Evolutionary conservation across 2,329 filamentous ascomycete species (phyloP), one percentile per base, ranked within the genome.

Genomic region (Aureobasidium sp.): DNA sequence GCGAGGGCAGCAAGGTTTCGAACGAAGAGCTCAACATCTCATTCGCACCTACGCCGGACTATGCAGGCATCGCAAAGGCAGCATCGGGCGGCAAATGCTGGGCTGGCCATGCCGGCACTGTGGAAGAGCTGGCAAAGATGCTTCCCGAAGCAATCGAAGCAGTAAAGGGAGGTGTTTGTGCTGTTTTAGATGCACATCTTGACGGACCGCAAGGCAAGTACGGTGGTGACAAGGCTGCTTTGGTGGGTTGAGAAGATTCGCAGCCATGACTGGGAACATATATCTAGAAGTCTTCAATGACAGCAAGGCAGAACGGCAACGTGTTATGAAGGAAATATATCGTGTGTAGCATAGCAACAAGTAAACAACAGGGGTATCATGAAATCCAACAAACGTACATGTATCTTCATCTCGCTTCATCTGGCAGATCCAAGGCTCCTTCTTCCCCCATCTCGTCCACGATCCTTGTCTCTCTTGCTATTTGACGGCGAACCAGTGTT

Each of bases 11-110:
- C 1, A 84, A 84, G 63, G 84, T 82, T 2, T 81, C 78, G 44
- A 87, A 87, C 64, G 81, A 84, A 64, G 84, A 86, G 51, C 71
- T 88, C 41, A 87, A 88, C 66, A 88, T 89, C 66, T 83, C 80
- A 0, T 88, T 89, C 67, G 80, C 78, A 1, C 86, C 86, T 0
- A 83, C 83, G 0, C 86, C 86, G 0, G 86, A 89, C 65, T 88
- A 88, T 68, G 77, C 84, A 0, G 86, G 86, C 0, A 88, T 88
- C 64, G 86, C 86, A 0, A 85, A 83, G 71, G 86, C 86, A 6
- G 85, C 86, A 0, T 79, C 81, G 0, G 85, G 85, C 7, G 84
- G 84, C 0, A 77, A 84, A 57, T 69, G 85, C 2, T 88, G 84
- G 82, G 84, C 84, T 5, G 84, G 78, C 6, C 77, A 80, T 63